Percentiles rank a stretch among this genome's conserved stretches.
phyloP scores from a whole-genome alignment of 176 grass and related monocot species.

The Phoenix roebelenii region DNA sequence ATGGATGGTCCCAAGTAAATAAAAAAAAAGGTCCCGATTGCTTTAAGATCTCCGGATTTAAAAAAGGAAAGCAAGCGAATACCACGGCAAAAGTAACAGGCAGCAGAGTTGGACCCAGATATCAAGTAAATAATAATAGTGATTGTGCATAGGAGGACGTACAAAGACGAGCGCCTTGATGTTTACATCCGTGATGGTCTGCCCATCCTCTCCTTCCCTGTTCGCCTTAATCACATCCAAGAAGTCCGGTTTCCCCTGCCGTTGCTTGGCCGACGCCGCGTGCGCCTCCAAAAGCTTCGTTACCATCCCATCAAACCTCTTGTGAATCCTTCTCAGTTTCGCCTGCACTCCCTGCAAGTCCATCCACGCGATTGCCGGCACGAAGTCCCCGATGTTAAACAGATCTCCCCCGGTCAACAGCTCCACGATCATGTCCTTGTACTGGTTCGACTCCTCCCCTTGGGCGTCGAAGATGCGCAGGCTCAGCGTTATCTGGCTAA shows the following conservation, averaged over 20 bases:
- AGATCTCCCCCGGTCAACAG: constrained; percentile 59
- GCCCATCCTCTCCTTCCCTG: constrained; percentile 34
- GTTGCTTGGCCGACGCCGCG: constrained; percentile 44
- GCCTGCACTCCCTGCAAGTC: constrained; percentile 80
- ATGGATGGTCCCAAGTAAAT: no score
- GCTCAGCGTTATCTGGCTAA: constrained; percentile 71
- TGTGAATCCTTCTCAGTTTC: constrained; percentile 50
- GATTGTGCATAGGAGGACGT: constrained; percentile 9
- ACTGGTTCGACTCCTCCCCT: constrained; percentile 63
- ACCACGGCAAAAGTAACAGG: no score
- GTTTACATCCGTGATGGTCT: constrained; percentile 68
- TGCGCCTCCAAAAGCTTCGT: constrained; percentile 60
- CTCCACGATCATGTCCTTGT: constrained; percentile 85
- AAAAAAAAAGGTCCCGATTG: no score
- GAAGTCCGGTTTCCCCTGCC: constrained; percentile 51
- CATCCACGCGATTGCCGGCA: constrained; percentile 60
- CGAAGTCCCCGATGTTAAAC: constrained; percentile 86
- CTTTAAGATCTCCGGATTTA: no score
- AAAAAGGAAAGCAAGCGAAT: no score
- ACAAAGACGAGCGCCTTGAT: constrained; percentile 93
- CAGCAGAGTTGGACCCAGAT: no score
- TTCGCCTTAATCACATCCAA: constrained; percentile 51
- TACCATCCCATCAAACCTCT: constrained; percentile 69
- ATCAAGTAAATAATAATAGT: background rate
- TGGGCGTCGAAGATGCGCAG: constrained; percentile 63